These are phyloP conservation scores for Entomortierella lignicola DNA, from an alignment of 192 early-diverging fungal genomes.

Conservation along the genomic window DNA sequence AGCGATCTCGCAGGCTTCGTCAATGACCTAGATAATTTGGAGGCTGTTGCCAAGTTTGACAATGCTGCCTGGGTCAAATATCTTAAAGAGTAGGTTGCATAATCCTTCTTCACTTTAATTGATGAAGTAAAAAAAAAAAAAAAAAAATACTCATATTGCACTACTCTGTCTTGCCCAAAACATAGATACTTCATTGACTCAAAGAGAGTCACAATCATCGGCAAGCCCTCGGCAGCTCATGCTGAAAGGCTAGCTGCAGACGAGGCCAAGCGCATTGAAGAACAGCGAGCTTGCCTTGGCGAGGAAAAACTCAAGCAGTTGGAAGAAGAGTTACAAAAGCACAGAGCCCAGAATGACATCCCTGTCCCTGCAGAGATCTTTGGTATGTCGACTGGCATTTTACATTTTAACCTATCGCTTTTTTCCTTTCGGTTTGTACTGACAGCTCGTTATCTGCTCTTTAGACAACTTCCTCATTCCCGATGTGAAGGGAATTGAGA, in stretches of 20 bases:
- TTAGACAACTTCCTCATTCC: slow-evolving; percentile 65
- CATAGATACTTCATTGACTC: slow-evolving; percentile 60
- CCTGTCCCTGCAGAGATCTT: slow-evolving; percentile 67
- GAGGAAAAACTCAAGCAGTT: slow-evolving; percentile 58
- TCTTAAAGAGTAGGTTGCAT: slow-evolving; percentile 61
- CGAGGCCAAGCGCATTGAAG: slow-evolving; percentile 62
- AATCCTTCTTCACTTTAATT: not conserved
- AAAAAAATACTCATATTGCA: too few species aligned
- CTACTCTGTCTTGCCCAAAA: too few species aligned
- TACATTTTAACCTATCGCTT: not conserved
- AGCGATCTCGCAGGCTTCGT: slow-evolving; percentile 57
- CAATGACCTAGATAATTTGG: slow-evolving; percentile 58
- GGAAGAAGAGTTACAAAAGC: slow-evolving; percentile 60
- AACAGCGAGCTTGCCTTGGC: slow-evolving; percentile 60
- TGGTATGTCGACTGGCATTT: slow-evolving; percentile 2
- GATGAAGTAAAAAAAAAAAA: too few species aligned
- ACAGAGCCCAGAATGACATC: slow-evolving; percentile 61
- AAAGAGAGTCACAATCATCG: slow-evolving; percentile 60
- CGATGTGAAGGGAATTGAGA: slow-evolving; percentile 60
- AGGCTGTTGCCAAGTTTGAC: slow-evolving; percentile 54
- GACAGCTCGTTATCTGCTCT: not conserved
- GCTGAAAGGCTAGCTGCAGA: slow-evolving; percentile 61
- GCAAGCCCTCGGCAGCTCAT: slow-evolving; percentile 65
- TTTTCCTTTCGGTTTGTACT: not conserved
- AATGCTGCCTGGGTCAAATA: slow-evolving; percentile 59